A percentile compares a stretch with the other conserved stretches of the same genome.
Evolutionary conservation across 306 rosid genomes (phyloP).

Genomic region (Vigna trinervia): DNA sequence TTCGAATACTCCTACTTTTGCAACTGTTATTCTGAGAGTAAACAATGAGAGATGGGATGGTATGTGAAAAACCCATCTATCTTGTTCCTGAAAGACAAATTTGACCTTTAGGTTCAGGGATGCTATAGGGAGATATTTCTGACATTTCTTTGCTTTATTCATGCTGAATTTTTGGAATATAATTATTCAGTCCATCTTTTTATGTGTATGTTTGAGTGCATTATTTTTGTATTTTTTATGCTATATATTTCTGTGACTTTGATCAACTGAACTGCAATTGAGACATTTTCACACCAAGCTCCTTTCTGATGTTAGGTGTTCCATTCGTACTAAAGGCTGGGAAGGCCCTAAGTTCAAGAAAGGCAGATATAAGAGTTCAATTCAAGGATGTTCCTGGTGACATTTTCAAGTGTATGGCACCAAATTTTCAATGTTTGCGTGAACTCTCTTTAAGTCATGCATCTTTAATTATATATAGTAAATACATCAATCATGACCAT

Average conservation of each 20-base stretch:
- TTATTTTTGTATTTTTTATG: background rate
- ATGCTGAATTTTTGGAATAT: constrained; percentile 35
- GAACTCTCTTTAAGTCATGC: constrained; percentile 39
- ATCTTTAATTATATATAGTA: constrained; percentile 1
- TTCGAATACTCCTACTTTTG: constrained; percentile 97
- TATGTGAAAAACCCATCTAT: constrained; percentile 41
- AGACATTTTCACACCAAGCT: constrained; percentile 19
- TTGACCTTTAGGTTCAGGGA: constrained; percentile 19
- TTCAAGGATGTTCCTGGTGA: constrained; percentile 99
- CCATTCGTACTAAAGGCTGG: constrained; percentile 97
- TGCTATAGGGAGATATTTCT: background rate
- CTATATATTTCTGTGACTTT: constrained; percentile 26
- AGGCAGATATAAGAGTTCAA: constrained; percentile 95
- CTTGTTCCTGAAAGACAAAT: constrained; percentile 24
- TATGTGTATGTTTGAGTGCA: background rate
- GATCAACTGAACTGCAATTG: constrained; percentile 23
- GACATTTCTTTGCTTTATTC: constrained; percentile 31
- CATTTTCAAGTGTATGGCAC: constrained; percentile 84
- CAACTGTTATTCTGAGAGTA: constrained; percentile 79
- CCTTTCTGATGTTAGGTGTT: constrained; percentile 65
- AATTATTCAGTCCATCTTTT: background rate
- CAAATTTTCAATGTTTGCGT: constrained; percentile 29
- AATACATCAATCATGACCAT: constrained; percentile 22
- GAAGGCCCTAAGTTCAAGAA: constrained; percentile 84
- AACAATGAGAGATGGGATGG: constrained; percentile 99